Base-by-base conservation (phyloP, 208 protist species). In the Crithidia acanthocephali region DNA sequence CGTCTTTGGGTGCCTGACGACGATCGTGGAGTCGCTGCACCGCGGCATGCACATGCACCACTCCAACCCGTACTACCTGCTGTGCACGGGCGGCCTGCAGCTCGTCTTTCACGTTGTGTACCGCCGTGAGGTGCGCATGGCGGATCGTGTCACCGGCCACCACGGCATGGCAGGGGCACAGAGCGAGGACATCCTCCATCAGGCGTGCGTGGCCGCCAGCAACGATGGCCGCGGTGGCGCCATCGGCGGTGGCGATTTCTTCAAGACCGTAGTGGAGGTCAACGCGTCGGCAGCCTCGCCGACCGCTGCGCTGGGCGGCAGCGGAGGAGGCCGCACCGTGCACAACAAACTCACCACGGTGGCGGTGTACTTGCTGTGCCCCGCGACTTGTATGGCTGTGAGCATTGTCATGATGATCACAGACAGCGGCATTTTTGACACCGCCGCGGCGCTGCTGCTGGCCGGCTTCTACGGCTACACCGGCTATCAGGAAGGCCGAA, bases 141-240 rank as follows among this genome's bases (percentile, higher is more conserved):
- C 71, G 6, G 89, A 94, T 61, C 81, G 86, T 9, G 74, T 94
- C 9, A 74, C 74, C 33, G 88, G 88, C 2, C 63, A 75, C 20
- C 69, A 58, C 5, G 74, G 79, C 15, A 74, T 59, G 37, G 62
- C 48, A 16, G 72, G 56, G 0, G 68, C 53, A 11, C 64, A 80
- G 22, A 72, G 62, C 22, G 81, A 86, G 52, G 74, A 68, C 52
- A 53, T 68, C 18, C 51, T 86, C 22, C 56, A 74, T 37, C 42
- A 65, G 11, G 47, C 60, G 3, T 81, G 44, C 45, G 59, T 5
- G 1, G 18, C 70, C 16, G 22, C 52, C 13, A 52, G 32, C 51
- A 48, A 15, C n/a, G 42, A 59, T 8, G 23, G 37, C 60, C 16
- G 42, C 27, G 5, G 40, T 18, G 66, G 40, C 30, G 66, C 53